Evolutionary conservation across 768 basidiomycete species (phyloP).

Genomic region (Mycena albidolilacea): DNA sequence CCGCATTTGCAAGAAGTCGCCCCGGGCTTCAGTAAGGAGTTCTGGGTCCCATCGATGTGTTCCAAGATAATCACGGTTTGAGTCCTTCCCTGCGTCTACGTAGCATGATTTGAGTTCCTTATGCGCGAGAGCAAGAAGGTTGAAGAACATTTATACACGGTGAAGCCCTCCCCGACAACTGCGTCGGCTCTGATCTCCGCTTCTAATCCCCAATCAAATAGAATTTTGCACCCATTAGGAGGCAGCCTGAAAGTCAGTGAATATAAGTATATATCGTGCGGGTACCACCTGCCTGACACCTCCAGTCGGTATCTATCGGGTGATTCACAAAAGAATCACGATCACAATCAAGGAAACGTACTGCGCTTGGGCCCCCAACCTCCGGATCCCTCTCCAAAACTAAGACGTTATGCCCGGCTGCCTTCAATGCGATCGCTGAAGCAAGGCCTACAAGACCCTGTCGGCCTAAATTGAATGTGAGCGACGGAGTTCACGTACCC

Average conservation of each 20-base stretch:
- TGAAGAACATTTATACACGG: slow-evolving; percentile 17
- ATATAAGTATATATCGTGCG: background rate
- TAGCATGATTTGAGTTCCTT: too few species aligned
- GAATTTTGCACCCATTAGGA: slow-evolving; percentile 36
- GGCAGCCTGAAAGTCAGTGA: slow-evolving; percentile 16
- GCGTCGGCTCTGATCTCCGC: slow-evolving; percentile 15
- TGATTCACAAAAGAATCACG: background rate
- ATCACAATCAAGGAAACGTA: background rate
- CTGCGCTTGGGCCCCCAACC: slow-evolving; percentile 23
- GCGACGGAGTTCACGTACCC: background rate
- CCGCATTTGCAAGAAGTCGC: slow-evolving; percentile 33
- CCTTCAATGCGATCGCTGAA: slow-evolving; percentile 31
- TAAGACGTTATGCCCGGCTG: slow-evolving; percentile 23
- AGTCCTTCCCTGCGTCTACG: background rate
- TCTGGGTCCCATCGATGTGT: slow-evolving; percentile 25
- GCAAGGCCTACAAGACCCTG: slow-evolving; percentile 20
- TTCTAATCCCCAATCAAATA: slow-evolving; percentile 37
- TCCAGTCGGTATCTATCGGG: slow-evolving; percentile 16
- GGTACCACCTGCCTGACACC: slow-evolving; percentile 2
- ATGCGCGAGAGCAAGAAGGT: too few species aligned
- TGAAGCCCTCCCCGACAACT: slow-evolving; percentile 25
- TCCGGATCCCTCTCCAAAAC: slow-evolving; percentile 26
- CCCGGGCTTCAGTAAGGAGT: slow-evolving; percentile 28
- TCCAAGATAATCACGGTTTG: slow-evolving; percentile 21
- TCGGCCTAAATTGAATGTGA: too few species aligned